Conservation (phyloP, 305 asterid genomes). For the Fraxinus dipetala region DNA sequence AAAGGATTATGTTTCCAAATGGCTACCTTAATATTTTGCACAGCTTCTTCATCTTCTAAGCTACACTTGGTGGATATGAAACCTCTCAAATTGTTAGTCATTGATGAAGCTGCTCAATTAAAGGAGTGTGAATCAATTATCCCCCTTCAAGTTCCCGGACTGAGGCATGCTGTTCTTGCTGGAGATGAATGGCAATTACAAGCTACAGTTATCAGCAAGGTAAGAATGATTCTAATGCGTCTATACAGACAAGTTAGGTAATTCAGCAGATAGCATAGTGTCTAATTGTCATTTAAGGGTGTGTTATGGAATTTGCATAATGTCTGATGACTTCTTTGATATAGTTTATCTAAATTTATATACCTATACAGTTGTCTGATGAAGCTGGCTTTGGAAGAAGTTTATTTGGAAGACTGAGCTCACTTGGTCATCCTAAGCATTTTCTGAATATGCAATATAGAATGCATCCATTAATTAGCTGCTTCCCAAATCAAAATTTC, state of each 20-base stretch:
- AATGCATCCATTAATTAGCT: slow-evolving; percentile 73
- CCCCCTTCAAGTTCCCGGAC: slow-evolving; percentile 51
- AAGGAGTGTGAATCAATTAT: slow-evolving; percentile 65
- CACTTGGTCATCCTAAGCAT: slow-evolving; percentile 50
- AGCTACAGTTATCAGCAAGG: slow-evolving; percentile 60
- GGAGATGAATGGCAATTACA: slow-evolving; percentile 74
- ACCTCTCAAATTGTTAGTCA: slow-evolving; percentile 45
- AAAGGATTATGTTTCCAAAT: slow-evolving; percentile 41
- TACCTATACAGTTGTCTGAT: slow-evolving; percentile 39
- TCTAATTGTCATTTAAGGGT: background rate
- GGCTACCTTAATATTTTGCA: slow-evolving; percentile 60
- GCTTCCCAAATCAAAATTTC: slow-evolving; percentile 60
- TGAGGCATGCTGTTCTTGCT: slow-evolving; percentile 54
- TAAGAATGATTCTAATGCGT: slow-evolving; percentile 16
- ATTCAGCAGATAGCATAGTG: background rate
- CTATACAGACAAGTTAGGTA: background rate
- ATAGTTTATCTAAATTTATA: background rate
- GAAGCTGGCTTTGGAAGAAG: slow-evolving; percentile 71
- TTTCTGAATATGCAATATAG: slow-evolving; percentile 63
- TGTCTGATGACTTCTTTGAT: slow-evolving; percentile 1
- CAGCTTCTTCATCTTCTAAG: slow-evolving; percentile 49
- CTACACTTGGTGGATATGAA: slow-evolving; percentile 36
- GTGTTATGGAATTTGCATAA: background rate
- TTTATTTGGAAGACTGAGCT: slow-evolving; percentile 66
- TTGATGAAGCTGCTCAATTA: slow-evolving; percentile 77